Evolutionary conservation across 306 rosid species (phyloP).

Genomic region (Inga leiocalycina): DNA sequence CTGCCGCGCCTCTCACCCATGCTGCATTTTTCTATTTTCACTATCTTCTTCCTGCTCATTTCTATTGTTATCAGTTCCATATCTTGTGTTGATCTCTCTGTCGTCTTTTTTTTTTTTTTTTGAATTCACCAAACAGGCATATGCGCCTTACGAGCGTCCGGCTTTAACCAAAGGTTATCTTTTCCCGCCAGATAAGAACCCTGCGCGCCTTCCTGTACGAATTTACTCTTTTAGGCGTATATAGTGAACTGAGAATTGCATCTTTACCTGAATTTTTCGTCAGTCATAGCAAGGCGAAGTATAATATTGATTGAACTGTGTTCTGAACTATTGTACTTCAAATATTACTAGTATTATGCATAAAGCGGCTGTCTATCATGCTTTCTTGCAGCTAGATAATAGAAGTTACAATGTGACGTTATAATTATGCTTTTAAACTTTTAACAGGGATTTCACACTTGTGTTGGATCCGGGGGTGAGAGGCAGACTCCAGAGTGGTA

Average conservation of each 20-base stretch:
- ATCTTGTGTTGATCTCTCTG: constrained; percentile 11
- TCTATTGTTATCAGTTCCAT: background rate
- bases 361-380: background rate
- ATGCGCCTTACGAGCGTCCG: constrained; percentile 98
- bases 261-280: background rate
- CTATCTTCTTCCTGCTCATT: background rate
- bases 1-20: background rate
- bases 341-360: background rate
- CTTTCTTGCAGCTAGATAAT: constrained; percentile 6
- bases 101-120: background rate
- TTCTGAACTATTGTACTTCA: constrained; percentile 5
- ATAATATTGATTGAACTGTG: background rate
- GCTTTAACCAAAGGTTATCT: constrained; percentile 85
- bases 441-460: constrained; percentile 89
- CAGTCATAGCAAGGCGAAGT: background rate
- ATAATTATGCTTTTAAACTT: background rate
- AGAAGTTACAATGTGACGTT: constrained; percentile 15
- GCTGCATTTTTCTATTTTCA: background rate
- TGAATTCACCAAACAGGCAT: constrained; percentile 47
- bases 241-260: background rate
- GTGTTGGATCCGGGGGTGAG: constrained; percentile 98
- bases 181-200: constrained; percentile 86
- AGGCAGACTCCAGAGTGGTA: constrained; percentile 96
- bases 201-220: constrained; percentile 94
- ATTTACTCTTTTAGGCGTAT: background rate